Conservation (phyloP, 2,329 filamentous ascomycete species). For the Talaromyces atroroseus region DNA sequence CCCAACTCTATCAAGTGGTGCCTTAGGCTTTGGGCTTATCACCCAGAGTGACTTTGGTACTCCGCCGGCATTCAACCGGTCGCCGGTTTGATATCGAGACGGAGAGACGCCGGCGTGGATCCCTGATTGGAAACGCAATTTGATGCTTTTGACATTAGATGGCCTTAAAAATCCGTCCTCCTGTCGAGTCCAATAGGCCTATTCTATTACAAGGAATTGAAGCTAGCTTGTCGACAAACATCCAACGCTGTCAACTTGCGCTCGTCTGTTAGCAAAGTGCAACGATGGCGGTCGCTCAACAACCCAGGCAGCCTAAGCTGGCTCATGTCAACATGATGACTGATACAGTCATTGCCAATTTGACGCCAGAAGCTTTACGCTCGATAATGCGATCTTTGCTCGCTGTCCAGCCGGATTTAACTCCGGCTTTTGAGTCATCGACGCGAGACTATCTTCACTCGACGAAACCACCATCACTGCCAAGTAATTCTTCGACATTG, state of each 20-base stretch:
- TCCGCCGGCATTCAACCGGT: too few relatives aligned
- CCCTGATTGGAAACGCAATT: too few relatives aligned
- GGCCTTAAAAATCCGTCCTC: too few relatives aligned
- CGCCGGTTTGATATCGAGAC: too few relatives aligned
- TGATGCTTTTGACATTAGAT: too few relatives aligned
- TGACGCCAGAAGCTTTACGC: constrained; percentile 37
- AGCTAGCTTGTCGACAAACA: background rate
- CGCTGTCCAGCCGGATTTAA: constrained; percentile 19
- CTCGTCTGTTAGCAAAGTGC: background rate
- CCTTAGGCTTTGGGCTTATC: too few relatives aligned
- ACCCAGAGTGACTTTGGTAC: too few relatives aligned
- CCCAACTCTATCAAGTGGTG: too few relatives aligned
- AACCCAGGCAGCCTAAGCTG: constrained; percentile 8
- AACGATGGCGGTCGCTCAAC: background rate
- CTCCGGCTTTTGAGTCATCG: constrained; percentile 26
- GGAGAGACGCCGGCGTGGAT: too few relatives aligned
- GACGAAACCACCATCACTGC: background rate
- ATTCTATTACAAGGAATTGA: background rate
- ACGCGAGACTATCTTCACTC: background rate
- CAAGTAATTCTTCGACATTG: background rate
- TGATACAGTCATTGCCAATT: constrained; percentile 42
- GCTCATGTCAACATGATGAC: constrained; percentile 47
- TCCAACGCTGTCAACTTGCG: background rate
- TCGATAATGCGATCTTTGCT: constrained; percentile 27
- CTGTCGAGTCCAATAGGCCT: too few relatives aligned